Evolutionary conservation across 768 basidiomycete genomes (phyloP), one percentile per base, ranked within the genome.

Genomic region (Boletus tylopilopsis): DNA sequence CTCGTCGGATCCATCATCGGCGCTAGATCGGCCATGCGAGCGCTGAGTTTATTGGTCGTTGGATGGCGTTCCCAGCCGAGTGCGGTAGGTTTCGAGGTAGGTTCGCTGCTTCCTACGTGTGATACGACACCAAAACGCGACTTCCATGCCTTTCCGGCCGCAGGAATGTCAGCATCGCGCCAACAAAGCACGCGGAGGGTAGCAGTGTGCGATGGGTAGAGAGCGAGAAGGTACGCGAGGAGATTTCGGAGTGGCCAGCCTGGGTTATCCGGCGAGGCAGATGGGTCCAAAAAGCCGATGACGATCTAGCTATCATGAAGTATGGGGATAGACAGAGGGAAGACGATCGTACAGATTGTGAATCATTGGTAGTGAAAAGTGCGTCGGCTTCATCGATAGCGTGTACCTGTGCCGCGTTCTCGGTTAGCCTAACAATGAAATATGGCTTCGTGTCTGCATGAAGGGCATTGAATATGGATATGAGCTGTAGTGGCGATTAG

Each of bases 41-140:
- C 90, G 2, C 82, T 89, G 4, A 98, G 75, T 61, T 94, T 94
- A 18, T 93, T 94, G 13, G 63, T 62, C 81, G 80, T 18, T 74
- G 77, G 66, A 49, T 92, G 94, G 75, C 90, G 91, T 72, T 98
- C 95, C 96, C 96, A 99, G 6, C 95, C 96, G 0, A 95, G 87
- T 0, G 91, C 87, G 9, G 72, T 71, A 0, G 89, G 87, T 9
- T 75, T 70, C 4, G 50, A 29, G 38, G 40, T 30, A 30, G 58
- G 37, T 1, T 61, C 54, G 16, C 42, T 49, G 18, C 54, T 45
- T 18, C 59, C 61, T 40, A 60, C 42, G 44, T 47, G 29, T 8
- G 61, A 47, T 2, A 90, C 61, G 15, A 75, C 59, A 0, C 86
- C 88, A 40, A 84, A 73, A 23, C 82, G 79, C 53, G 84, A 86